Evolutionary conservation across 179 eudicot species (phyloP).

Genomic region (Spergularia azorica): DNA sequence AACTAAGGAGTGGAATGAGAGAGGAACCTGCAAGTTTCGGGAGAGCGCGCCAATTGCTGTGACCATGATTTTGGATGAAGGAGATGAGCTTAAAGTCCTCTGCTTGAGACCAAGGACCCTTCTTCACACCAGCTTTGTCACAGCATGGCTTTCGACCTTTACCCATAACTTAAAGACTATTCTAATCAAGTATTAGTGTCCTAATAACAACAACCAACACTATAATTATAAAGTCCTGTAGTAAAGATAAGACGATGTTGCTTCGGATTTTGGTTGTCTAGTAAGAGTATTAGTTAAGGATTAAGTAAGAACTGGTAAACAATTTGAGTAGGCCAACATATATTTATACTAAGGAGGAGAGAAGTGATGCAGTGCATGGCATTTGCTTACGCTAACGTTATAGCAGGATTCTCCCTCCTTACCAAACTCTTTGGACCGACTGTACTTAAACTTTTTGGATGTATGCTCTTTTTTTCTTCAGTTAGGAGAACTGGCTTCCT

Average conservation of each 20-base stretch:
- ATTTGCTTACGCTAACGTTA: conserved; percentile 39
- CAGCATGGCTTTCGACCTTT: conserved; percentile 82
- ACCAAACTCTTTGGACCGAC: conserved; percentile 41
- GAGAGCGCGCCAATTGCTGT: conserved; percentile 84
- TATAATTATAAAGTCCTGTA: background rate
- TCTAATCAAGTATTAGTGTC: background rate
- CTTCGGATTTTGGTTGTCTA: background rate
- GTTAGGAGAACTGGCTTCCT: conserved; percentile 30
- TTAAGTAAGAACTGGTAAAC: conserved; percentile 18
- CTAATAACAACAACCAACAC: background rate
- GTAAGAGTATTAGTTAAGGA: conserved; percentile 2
- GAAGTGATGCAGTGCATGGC: conserved; percentile 38
- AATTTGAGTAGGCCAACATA: background rate
- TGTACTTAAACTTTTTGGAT: background rate
- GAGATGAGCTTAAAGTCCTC: conserved; percentile 69
- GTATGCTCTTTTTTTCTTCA: conserved; percentile 14
- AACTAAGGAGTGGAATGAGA: background rate
- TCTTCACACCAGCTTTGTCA: conserved; percentile 82
- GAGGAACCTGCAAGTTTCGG: conserved; percentile 76
- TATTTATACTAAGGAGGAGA: conserved; percentile 31
- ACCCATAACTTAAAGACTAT: conserved; percentile 42
- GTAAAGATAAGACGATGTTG: background rate
- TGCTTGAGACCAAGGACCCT: conserved; percentile 86
- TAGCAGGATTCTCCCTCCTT: conserved; percentile 31
- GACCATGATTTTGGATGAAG: conserved; percentile 74